These are phyloP conservation scores for Podaxis sp. DNA, from an alignment of 768 basidiomycete species.

Conservation along the genomic window DNA sequence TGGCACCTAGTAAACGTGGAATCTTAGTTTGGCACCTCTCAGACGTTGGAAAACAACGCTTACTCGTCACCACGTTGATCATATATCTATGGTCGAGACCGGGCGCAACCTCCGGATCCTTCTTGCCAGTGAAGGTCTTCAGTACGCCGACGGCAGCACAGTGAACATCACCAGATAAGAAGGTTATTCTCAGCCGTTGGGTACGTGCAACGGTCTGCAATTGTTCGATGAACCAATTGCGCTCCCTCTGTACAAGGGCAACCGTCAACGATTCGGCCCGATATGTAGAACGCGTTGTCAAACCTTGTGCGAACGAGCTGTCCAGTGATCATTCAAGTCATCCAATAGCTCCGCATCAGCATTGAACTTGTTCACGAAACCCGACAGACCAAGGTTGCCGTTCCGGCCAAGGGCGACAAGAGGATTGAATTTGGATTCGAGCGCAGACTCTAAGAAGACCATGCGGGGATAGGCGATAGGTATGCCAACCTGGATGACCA, in stretches of 20 bases:
- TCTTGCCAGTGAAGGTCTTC: conserved; percentile 61
- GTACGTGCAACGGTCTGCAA: conserved; percentile 69
- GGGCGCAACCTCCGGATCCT: conserved; percentile 47
- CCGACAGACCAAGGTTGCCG: conserved; percentile 65
- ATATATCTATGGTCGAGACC: conserved; percentile 79
- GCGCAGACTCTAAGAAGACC: conserved; percentile 79
- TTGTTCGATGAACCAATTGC: conserved; percentile 83
- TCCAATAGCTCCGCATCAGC: conserved; percentile 92
- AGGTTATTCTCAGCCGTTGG: conserved; percentile 72
- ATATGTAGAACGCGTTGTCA: conserved; percentile 3
- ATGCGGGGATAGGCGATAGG: conserved; percentile 92
- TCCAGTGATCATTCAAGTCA: conserved; percentile 96
- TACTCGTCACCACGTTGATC: conserved; percentile 84
- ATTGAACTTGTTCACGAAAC: conserved; percentile 90
- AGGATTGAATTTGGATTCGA: conserved; percentile 85
- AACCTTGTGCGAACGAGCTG: conserved; percentile 76
- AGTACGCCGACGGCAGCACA: conserved; percentile 81
- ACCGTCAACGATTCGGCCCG: neutral
- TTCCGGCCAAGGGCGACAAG: conserved; percentile 69
- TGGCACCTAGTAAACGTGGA: conserved; percentile 57
- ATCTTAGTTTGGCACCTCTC: neutral
- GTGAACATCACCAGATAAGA: conserved; percentile 93
- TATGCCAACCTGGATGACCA: conserved; percentile 78
- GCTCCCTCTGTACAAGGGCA: conserved; percentile 61
- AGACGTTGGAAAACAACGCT: conserved; percentile 19